These are phyloP conservation scores for Letharia columbiana DNA, from an alignment of 495 filamentous ascomycete species.

Conservation along the genomic window DNA sequence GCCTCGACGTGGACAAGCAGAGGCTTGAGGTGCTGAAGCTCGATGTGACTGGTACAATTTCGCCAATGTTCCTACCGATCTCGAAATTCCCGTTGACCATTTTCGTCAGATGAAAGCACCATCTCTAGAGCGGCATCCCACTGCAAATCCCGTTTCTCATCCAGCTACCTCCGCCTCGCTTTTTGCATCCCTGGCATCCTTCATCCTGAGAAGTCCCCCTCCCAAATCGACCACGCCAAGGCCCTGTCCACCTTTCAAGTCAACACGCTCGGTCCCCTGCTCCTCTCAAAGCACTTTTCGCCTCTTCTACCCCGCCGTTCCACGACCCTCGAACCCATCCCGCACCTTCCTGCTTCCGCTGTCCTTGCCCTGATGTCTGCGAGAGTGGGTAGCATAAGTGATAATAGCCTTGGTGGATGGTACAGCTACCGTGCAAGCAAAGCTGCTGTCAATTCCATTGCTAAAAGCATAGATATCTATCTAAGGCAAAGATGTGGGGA, in stretches of 20 bases:
- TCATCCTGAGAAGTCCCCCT: conserved; percentile 62
- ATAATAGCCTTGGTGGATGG: conserved; percentile 64
- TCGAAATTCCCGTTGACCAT: neutral
- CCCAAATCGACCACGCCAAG: conserved; percentile 47
- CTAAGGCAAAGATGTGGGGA: conserved; percentile 44
- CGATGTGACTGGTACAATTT: conserved; percentile 47
- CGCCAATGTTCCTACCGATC: neutral
- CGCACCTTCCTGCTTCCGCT: conserved; percentile 37
- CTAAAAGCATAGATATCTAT: conserved; percentile 66
- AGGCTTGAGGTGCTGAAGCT: conserved; percentile 48
- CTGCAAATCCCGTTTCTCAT: conserved; percentile 25
- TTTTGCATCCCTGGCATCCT: conserved; percentile 66
- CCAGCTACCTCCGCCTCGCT: conserved; percentile 50
- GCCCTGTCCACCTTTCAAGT: conserved; percentile 55
- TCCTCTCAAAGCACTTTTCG: conserved; percentile 67
- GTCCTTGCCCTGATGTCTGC: conserved; percentile 65
- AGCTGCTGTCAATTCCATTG: conserved; percentile 59
- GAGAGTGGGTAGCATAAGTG: conserved; percentile 62
- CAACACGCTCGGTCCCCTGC: conserved; percentile 64
- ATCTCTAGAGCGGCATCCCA: conserved; percentile 34
- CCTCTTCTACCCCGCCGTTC: conserved; percentile 53
- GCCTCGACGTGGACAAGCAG: conserved; percentile 38
- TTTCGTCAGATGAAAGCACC: conserved; percentile 30
- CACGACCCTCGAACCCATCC: conserved; percentile 18
- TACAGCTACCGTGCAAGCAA: conserved; percentile 72